Evolutionary conservation across 805 yeast species (phyloP), one percentile per base, ranked within the genome.

Genomic region (Clavispora vitiphila): DNA sequence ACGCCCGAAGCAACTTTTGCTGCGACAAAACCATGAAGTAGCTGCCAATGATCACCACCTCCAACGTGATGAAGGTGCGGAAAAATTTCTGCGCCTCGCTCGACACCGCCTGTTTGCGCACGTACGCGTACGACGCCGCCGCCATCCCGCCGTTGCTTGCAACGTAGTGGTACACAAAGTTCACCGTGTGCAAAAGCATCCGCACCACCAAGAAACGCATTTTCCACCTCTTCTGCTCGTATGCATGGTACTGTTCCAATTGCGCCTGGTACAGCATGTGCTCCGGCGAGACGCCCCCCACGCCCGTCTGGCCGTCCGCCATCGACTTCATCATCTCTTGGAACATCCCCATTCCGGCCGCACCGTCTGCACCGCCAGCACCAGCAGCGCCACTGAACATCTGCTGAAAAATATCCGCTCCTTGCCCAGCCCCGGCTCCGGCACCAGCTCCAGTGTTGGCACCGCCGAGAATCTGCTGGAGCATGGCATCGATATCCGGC

Each of bases 101-200:
- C 6, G 25, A 38, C 12, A 46, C 42, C 14, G 42, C 47, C 16
- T 50, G 32, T 8, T 51, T 55, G 34, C 70, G 58, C n/a, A 64
- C 48, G 38, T 47, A 48, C 4, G 49, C 39, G 43, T 57, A 53
- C 3, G 62, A 48, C 19, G 67, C 55, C 12, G 65, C 56, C 4
- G 53, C 50, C 35, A 69, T 60, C 14, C 54, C 44, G 6, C 42
- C 43, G 9, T 44, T 41, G 24, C 50, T 40, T n/a, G 40, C 44
- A 11, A 43, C 8, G 47, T 47, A 67, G 49, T 69, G 71, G 52
- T 67, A 69, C 36, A 56, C 35, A 53, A 69, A 69, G 43, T 64
- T 68, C 36, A 45, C 27, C 24, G 60, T 38, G 10, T 60, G 60
- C 7, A 53, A 44, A 3, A 58, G 3, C 41, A 51, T 56, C 35